These are phyloP conservation scores for Aurinia saxatilis DNA, from an alignment of 345 rosid genomes.

Conservation along the genomic window DNA sequence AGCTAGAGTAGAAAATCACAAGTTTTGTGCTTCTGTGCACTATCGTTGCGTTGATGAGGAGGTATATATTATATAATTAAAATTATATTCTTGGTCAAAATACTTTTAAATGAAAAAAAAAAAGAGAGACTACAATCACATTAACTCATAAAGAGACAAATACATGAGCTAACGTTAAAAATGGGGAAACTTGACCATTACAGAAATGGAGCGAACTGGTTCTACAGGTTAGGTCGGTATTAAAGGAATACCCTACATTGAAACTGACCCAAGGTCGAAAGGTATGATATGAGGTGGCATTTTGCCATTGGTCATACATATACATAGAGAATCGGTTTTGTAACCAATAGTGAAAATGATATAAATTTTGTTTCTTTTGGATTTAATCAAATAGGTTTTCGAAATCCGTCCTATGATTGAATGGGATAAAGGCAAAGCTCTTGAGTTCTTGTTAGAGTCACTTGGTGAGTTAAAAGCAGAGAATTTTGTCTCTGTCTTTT, in stretches of 20 bases:
- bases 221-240: constrained; percentile 51
- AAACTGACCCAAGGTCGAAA: constrained; percentile 72
- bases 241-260: constrained; percentile 62
- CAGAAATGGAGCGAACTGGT: constrained; percentile 83
- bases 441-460: constrained; percentile 78
- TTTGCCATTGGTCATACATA: background rate
- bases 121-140: no score
- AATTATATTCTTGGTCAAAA: no score
- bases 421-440: constrained; percentile 97
- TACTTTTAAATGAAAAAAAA: no score
- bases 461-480: constrained; percentile 52
- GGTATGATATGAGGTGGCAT: constrained; percentile 36
- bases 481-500: background rate
- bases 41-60: constrained; percentile 80
- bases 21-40: constrained; percentile 84
- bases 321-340: background rate
- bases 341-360: background rate
- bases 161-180: background rate
- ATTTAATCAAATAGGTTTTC: constrained; percentile 44
- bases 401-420: constrained; percentile 86
- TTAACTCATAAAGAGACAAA: background rate
- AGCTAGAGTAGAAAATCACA: constrained; percentile 78
- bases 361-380: background rate
- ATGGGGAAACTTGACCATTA: background rate
- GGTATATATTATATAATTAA: constrained; percentile 37